phyloP scores from a whole-genome alignment of 768 basidiomycete species.

The Agaricus blazei region DNA sequence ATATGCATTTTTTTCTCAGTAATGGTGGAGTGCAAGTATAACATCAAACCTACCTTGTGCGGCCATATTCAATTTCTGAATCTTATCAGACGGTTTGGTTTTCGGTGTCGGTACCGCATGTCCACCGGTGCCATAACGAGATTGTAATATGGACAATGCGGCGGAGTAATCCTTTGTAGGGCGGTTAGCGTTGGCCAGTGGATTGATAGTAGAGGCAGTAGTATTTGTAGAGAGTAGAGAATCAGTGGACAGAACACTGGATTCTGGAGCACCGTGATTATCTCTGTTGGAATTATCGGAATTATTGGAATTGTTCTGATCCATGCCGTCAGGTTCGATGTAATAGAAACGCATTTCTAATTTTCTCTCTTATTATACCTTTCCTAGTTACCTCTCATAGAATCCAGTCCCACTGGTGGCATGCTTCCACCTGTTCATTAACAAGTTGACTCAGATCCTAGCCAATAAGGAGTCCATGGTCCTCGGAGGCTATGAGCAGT shows the following conservation, averaged over 20 bases:
- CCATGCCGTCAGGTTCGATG: neutral
- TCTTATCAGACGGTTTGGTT: conserved; percentile 12
- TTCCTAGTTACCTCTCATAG: no score
- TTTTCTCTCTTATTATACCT: no score
- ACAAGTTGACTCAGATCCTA: no score
- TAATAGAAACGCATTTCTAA: neutral
- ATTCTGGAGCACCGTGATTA: neutral
- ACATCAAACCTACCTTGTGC: neutral
- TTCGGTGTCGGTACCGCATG: conserved; percentile 25
- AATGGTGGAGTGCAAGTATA: no score
- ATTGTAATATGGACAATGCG: conserved; percentile 29
- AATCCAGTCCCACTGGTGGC: no score
- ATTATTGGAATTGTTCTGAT: neutral
- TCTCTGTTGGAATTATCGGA: neutral
- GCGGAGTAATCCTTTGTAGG: conserved; percentile 33
- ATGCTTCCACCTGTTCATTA: no score
- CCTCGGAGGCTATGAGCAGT: no score
- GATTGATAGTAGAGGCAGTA: neutral
- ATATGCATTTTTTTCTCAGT: neutral
- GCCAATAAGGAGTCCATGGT: no score
- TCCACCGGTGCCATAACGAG: conserved; percentile 28
- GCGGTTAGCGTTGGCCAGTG: conserved; percentile 5
- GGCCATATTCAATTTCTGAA: neutral
- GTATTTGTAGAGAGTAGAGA: conserved; percentile 6
- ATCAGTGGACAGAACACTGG: neutral